Evolutionary conservation across 176 grass and related monocot species (phyloP).

Genomic region (Carex pumila): DNA sequence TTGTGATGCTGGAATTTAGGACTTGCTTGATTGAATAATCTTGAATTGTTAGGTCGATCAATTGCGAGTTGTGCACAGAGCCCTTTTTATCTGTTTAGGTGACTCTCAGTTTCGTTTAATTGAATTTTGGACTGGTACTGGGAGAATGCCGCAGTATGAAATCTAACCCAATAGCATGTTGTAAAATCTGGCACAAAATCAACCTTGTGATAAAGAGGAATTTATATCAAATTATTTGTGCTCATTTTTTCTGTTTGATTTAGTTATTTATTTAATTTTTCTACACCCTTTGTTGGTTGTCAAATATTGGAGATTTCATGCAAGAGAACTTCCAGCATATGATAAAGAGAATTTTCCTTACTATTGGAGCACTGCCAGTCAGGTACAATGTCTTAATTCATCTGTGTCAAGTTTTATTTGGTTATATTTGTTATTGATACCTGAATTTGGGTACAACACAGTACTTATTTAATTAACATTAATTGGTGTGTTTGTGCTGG

Average conservation of each 20-base stretch:
- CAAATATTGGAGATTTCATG: constrained; percentile 59
- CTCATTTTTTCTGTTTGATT: background rate
- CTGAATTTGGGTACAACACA: background rate
- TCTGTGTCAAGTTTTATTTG: background rate
- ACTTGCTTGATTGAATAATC: too few species aligned
- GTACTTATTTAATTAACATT: background rate
- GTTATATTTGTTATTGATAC: background rate
- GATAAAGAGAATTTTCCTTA: constrained; percentile 69
- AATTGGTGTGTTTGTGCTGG: background rate
- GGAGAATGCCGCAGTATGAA: background rate
- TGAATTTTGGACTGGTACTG: too few species aligned
- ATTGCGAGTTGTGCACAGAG: too few species aligned
- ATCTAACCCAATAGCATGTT: background rate
- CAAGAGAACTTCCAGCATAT: constrained; percentile 80
- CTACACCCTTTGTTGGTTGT: background rate
- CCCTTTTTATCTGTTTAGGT: too few species aligned
- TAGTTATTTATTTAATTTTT: background rate
- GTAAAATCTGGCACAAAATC: background rate
- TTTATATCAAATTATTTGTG: background rate
- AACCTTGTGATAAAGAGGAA: too few species aligned
- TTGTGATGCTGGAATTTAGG: too few species aligned
- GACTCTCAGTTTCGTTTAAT: too few species aligned
- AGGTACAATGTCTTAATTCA: constrained; percentile 34
- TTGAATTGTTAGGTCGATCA: too few species aligned
- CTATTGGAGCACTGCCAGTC: constrained; percentile 72